Evolutionary conservation across 768 basidiomycete species (phyloP).

Genomic region (Botryobasidium botryosum): DNA sequence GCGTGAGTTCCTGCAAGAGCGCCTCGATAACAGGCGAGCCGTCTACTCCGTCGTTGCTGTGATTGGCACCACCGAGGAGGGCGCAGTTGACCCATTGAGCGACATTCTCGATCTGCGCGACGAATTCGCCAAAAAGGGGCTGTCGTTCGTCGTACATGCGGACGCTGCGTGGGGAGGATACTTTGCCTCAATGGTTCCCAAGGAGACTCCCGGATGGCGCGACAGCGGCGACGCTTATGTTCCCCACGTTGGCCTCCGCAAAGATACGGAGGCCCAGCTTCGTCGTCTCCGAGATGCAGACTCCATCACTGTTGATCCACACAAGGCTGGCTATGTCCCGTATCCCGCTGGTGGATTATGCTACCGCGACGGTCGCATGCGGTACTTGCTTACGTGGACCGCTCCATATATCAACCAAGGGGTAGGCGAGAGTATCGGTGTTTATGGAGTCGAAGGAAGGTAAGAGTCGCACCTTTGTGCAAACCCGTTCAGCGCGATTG

Average conservation of each 20-base stretch:
- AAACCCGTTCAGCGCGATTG: not conserved
- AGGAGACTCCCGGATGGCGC: too few species aligned
- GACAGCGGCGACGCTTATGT: too few species aligned
- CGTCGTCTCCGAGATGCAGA: slow-evolving; percentile 19
- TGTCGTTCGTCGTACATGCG: slow-evolving; percentile 27
- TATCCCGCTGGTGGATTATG: slow-evolving; percentile 29
- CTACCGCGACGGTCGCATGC: slow-evolving; percentile 25
- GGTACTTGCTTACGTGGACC: slow-evolving; percentile 26
- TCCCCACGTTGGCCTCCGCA: slow-evolving; percentile 19
- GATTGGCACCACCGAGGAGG: slow-evolving; percentile 30
- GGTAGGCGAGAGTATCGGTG: slow-evolving; percentile 23
- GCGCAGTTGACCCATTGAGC: slow-evolving; percentile 27
- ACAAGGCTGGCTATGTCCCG: slow-evolving; percentile 29
- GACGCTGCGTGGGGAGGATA: slow-evolving; percentile 35
- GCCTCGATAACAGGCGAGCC: slow-evolving; percentile 19
- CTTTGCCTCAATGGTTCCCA: slow-evolving; percentile 18
- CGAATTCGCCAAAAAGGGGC: slow-evolving; percentile 8
- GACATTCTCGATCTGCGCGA: slow-evolving; percentile 23
- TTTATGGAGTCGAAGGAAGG: slow-evolving; percentile 35
- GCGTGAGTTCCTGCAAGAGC: slow-evolving; percentile 6
- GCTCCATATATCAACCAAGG: slow-evolving; percentile 20
- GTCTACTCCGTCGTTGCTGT: slow-evolving; percentile 29
- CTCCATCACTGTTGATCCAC: slow-evolving; percentile 28
- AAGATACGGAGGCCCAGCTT: slow-evolving; percentile 20
- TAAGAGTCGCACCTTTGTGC: slow-evolving; percentile 15